Base-by-base conservation (phyloP, 306 rosid genomes). In the Prunus mume region DNA sequence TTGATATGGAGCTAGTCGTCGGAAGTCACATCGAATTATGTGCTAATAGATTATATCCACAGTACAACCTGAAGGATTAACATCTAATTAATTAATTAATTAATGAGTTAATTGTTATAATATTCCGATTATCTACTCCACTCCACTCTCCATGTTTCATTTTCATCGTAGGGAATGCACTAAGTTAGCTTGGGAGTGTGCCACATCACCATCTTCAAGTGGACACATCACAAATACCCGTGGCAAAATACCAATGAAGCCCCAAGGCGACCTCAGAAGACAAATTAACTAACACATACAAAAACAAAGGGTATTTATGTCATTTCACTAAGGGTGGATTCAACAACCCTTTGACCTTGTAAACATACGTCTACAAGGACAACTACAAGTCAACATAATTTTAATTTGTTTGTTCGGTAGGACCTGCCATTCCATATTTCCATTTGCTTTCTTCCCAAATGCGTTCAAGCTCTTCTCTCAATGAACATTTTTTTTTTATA, bases 351-450 rank as follows among this genome's bases (percentile, higher is more conserved):
- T 60, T 73, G 77, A 61, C 77, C 69, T 12, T 3, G 30, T 5
- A 25, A 73, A 17, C 56, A 2, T 14, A 24, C 30, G 38, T 17
- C 3, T 50, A 15, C 68, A 25, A 72, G 6, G 73, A 72, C 82
- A 85, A 79, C 88, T 57, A 52, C 79, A 79, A 80, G 89, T 86
- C 89, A 83, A 86, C 78, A 12, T 3, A 65, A 56, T 51, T 57
- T 12, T 28, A 19, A 30, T 66, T 74, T 68, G 87, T 78, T 69
- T 67, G 87, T 86, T 86, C 46, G 89, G 89, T 86, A 71, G 81
- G 83, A 83, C 77, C 83, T 80, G 79, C 83, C 83, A 82, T 75
- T 74, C 77, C 69, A 18, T 74, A 24, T 74, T 18, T 58, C 77
- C 56, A 41, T 41, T 38, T 43, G 76, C 68, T 17, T 73, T 58